Conservation (phyloP, 441 rosid genomes). For the Gossypium aridum region DNA sequence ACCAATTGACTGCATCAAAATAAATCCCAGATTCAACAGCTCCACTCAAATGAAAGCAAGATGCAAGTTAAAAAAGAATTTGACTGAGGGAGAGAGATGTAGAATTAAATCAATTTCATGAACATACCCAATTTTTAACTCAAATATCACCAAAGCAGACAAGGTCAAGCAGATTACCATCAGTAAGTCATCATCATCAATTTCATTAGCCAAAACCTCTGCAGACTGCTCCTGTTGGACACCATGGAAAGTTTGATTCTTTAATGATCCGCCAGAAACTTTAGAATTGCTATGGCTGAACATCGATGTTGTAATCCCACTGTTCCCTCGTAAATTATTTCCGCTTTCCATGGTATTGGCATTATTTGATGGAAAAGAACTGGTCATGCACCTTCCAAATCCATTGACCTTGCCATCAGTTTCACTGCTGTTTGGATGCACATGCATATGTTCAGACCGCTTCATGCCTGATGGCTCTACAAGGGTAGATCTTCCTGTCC, state of each 20-base stretch:
- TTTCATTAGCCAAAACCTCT: constrained; percentile 43
- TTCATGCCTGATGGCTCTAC: constrained; percentile 26
- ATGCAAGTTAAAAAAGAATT: constrained; percentile 6
- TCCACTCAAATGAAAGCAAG: neutral
- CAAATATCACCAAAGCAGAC: neutral
- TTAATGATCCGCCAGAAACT: constrained; percentile 23
- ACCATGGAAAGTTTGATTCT: constrained; percentile 25
- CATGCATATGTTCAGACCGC: constrained; percentile 19
- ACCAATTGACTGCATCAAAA: neutral
- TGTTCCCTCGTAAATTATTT: constrained; percentile 20
- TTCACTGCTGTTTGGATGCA: constrained; percentile 26
- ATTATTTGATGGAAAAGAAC: constrained; percentile 25
- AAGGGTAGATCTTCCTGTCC: constrained; percentile 30
- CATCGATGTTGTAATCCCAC: constrained; percentile 26
- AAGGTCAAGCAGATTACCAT: constrained; percentile 38
- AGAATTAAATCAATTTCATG: neutral
- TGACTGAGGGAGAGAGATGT: neutral
- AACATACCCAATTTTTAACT: constrained; percentile 8
- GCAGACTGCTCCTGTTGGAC: constrained; percentile 26
- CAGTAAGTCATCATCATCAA: constrained; percentile 76
- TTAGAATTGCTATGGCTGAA: constrained; percentile 20
- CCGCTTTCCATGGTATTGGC: constrained; percentile 28
- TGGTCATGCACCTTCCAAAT: constrained; percentile 24
- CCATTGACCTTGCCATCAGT: constrained; percentile 19
- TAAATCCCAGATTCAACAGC: neutral